These are phyloP conservation scores for Hansenula lynferdii DNA, from an alignment of 1,139 yeast species.

Conservation along the genomic window DNA sequence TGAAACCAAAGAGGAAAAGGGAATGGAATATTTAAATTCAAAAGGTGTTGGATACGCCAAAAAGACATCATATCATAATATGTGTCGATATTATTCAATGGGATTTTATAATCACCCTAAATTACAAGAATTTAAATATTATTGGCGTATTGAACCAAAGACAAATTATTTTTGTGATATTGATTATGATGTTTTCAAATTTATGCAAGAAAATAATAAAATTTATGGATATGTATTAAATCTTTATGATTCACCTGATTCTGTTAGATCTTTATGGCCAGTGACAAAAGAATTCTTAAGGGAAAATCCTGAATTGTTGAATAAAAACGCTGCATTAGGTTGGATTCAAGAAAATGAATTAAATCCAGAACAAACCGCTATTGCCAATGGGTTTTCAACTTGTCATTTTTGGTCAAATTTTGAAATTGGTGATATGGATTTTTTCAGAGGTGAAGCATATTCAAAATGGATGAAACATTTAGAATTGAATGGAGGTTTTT, in stretches of 20 bases:
- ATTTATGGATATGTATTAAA: conserved; percentile 67
- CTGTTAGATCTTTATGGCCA: conserved; percentile 64
- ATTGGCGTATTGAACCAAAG: conserved; percentile 81
- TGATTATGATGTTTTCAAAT: conserved; percentile 73
- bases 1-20: conserved; percentile 32
- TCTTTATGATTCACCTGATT: conserved; percentile 63
- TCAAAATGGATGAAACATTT: conserved; percentile 57
- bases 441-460: conserved; percentile 65
- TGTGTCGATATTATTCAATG: conserved; percentile 74
- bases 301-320: conserved; percentile 53
- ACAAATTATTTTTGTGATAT: conserved; percentile 63
- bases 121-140: conserved; percentile 50
- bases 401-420: conserved; percentile 91
- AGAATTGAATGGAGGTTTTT: conserved; percentile 71
- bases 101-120: conserved; percentile 60
- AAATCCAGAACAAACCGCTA: conserved; percentile 47
- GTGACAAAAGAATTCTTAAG: conserved; percentile 56
- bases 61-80: conserved; percentile 63
- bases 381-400: conserved; percentile 68
- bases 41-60: conserved; percentile 58
- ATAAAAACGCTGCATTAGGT: conserved; percentile 62
- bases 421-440: conserved; percentile 79
- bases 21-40: conserved; percentile 33
- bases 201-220: conserved; percentile 59
- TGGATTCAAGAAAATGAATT: conserved; percentile 69